Percentiles rank a stretch among this genome's conserved stretches.
Conservation (phyloP, 192 early-diverging fungal genomes). For the Dissophora ornata region DNA sequence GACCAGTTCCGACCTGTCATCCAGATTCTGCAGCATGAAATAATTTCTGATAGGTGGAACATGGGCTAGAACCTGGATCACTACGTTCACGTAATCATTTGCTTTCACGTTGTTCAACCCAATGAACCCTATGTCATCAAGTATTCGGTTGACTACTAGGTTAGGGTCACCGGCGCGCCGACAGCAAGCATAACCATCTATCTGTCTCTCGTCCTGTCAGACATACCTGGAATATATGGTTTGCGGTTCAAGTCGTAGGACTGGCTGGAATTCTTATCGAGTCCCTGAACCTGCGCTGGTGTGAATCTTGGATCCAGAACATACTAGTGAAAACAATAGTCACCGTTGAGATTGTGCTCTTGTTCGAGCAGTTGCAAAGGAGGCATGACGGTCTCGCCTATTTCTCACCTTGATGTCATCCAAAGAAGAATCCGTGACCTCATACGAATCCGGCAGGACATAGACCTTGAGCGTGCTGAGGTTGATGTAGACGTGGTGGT, state of each 20-base stretch:
- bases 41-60: conserved; percentile 86
- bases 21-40: conserved; percentile 75
- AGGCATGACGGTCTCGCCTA: too few relatives aligned
- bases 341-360: too few relatives aligned
- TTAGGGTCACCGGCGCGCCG: too few relatives aligned
- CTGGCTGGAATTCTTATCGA: conserved; percentile 71
- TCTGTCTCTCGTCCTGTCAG: too few relatives aligned
- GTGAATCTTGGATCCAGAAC: conserved; percentile 87
- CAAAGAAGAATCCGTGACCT: conserved; percentile 86
- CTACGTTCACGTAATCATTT: conserved; percentile 95
- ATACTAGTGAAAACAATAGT: conserved; percentile 73
- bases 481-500: conserved; percentile 97
- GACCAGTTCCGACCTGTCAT: conserved; percentile 68
- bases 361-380: too few relatives aligned
- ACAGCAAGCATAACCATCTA: background rate
- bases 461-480: conserved; percentile 86
- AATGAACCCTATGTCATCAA: conserved; percentile 86
- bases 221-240: conserved; percentile 80
- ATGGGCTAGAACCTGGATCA: conserved; percentile 89
- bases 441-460: conserved; percentile 93
- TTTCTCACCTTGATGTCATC: conserved; percentile 90
- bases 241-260: conserved; percentile 89
- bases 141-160: too few relatives aligned
- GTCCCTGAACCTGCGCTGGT: conserved; percentile 64
- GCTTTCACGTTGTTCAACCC: conserved; percentile 95